phyloP scores from a whole-genome alignment of 2,329 filamentous ascomycete genomes.

The Kalmusia sp. region DNA sequence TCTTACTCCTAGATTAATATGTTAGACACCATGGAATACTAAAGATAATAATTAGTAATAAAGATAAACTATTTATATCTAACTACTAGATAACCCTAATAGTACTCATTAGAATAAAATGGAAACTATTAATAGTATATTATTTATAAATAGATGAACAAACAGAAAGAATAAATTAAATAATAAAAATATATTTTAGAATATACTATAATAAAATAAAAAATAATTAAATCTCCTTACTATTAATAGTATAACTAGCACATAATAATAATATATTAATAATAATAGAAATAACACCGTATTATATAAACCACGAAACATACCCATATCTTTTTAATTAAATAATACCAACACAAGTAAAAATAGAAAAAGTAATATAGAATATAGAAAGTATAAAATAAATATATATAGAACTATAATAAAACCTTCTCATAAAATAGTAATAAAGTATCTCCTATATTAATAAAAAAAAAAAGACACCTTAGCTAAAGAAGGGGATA shows the following conservation, averaged over 20 bases:
- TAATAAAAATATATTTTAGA: background rate
- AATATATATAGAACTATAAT: too few species aligned
- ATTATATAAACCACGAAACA: too few species aligned
- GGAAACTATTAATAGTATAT: slow-evolving; percentile 3
- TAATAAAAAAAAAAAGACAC: background rate
- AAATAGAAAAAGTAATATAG: too few species aligned
- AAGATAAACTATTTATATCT: slow-evolving; percentile 3
- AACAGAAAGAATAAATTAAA: background rate
- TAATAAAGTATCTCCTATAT: background rate
- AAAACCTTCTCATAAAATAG: too few species aligned
- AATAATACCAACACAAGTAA: background rate
- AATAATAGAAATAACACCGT: too few species aligned
- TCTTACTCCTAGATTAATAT: background rate
- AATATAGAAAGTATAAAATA: too few species aligned
- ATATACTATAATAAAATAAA: background rate
- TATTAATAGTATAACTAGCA: background rate
- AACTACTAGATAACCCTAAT: slow-evolving; percentile 1
- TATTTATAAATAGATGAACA: slow-evolving; percentile 1
- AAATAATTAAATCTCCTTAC: background rate
- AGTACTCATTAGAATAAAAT: background rate
- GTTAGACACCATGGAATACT: background rate
- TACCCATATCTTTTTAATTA: too few species aligned
- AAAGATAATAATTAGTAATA: background rate
- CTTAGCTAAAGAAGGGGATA: slow-evolving; percentile 4
- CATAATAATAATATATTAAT: too few species aligned